Conservation (phyloP, 148 eudicot species). For the Talinum fruticosum region DNA sequence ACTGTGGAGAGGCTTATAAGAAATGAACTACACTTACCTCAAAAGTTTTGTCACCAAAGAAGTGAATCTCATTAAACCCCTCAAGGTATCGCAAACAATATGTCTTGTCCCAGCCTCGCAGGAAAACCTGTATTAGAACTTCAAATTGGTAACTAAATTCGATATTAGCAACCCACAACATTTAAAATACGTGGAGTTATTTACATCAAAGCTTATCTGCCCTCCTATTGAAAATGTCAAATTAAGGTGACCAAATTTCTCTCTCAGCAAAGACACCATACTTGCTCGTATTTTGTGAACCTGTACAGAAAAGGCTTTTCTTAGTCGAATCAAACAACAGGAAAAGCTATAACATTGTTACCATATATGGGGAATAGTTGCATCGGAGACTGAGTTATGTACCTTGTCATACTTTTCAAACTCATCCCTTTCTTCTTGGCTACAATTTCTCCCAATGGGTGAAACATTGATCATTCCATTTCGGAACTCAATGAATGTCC, state of each 20-base stretch:
- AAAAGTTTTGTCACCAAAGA: conserved; percentile 97
- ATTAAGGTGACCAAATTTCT: conserved; percentile 79
- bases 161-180: neutral
- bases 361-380: neutral
- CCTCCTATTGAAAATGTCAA: conserved; percentile 91
- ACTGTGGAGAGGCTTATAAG: neutral
- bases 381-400: neutral
- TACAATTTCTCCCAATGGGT: conserved; percentile 96
- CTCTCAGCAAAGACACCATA: conserved; percentile 84
- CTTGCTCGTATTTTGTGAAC: conserved; percentile 73
- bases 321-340: neutral
- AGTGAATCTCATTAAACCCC: conserved; percentile 78
- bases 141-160: neutral
- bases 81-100: conserved; percentile 82
- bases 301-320: conserved; percentile 27
- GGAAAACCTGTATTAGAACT: conserved; percentile 58
- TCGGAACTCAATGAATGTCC: conserved; percentile 93
- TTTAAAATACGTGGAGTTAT: conserved; percentile 17
- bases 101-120: conserved; percentile 97
- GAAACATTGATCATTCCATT: conserved; percentile 97
- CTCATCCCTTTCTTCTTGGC: conserved; percentile 94
- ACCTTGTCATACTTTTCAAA: conserved; percentile 98
- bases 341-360: neutral
- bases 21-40: conserved; percentile 40
- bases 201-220: conserved; percentile 95